Conservation (phyloP, 2,329 filamentous ascomycete genomes). For the Magnaporthiopsis incrustans region DNA sequence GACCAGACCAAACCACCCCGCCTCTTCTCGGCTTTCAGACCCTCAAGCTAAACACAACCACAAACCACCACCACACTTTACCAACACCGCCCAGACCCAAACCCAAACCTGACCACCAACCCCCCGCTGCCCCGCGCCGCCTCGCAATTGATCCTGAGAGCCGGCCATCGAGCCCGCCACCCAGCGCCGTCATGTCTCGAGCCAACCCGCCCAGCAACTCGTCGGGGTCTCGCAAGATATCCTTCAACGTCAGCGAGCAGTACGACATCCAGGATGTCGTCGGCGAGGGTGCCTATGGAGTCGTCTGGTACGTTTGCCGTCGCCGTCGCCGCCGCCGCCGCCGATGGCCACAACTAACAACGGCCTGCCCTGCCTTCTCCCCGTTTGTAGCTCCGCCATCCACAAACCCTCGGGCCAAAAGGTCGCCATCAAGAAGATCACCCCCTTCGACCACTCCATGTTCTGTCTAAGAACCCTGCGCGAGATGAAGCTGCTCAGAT, state of each 20-base stretch:
- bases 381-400: slow-evolving; percentile 67
- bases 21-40: too few species aligned
- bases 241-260: slow-evolving; percentile 98
- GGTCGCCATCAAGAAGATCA: slow-evolving; percentile 99
- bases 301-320: slow-evolving; percentile 71
- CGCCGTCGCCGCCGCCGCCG: not conserved
- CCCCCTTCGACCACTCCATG: slow-evolving; percentile 98
- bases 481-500: slow-evolving; percentile 97
- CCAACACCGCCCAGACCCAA: not conserved
- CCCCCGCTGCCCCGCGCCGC: slow-evolving; percentile 1
- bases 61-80: not conserved
- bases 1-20: too few species aligned
- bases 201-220: slow-evolving; percentile 44
- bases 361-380: not conserved
- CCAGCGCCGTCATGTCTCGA: slow-evolving; percentile 42
- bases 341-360: not conserved
- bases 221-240: slow-evolving; percentile 80
- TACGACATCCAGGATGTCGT: slow-evolving; percentile 99
- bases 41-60: not conserved
- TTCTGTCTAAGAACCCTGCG: slow-evolving; percentile 93
- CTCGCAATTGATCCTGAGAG: not conserved
- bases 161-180: slow-evolving; percentile 2
- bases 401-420: slow-evolving; percentile 98
- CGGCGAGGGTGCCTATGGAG: slow-evolving; percentile 94
- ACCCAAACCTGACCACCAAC: not conserved